Base-by-base conservation (phyloP, 108 stramenopile species). In the Aurantiochytrium sp. region DNA sequence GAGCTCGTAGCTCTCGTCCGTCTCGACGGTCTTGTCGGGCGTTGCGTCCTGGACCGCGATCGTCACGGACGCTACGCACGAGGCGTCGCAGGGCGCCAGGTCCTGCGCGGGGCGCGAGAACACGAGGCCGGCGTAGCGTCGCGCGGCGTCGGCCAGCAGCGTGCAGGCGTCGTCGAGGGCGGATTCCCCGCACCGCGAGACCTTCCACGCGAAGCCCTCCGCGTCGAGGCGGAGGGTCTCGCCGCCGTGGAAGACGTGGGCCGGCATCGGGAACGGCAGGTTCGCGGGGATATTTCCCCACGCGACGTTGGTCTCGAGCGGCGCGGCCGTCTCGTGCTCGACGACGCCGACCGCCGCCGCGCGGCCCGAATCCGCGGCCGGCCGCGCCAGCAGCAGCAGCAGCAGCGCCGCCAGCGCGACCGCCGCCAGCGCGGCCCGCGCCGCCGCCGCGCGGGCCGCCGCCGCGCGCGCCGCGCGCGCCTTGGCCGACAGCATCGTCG, bases 1-100 rank as follows among this genome's bases (percentile, higher is more conserved):
- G 53, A 96, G 90, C 52, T 94, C 94, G 68, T 96, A 95, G 34
- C 95, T 95, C 86, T 96, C 96, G 86, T 96, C 95, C 34, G 94
- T 91, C 27, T 91, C 89, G 37, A 95, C 59, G 3, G 37, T 19
- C 31, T 41, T 17, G 4, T 1, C 19, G 1, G 24, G 17, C 19
- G 8, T 39, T 21, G 31, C 55, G 30, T 86, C 34, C 55, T 31
- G 36, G 5, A 86, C 86, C 10, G 34, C 19, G 19, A 65, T 65
- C 32, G 15, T 65, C 8, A 34, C 24, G 27, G 27, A 6, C 15
- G 0, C 34, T 10, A 65, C 15, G 24, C 59, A 65, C 1, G 59
- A 8, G 6, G 10, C 34, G 1, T 34, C 27, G 59, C 59, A 24
- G 32, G 32, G 32, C 34, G 27, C 59, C 10, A 65, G 8, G 15